These are phyloP conservation scores for Aspergillus clavatus DNA, from an alignment of 2,329 filamentous ascomycete genomes.

Conservation along the genomic window DNA sequence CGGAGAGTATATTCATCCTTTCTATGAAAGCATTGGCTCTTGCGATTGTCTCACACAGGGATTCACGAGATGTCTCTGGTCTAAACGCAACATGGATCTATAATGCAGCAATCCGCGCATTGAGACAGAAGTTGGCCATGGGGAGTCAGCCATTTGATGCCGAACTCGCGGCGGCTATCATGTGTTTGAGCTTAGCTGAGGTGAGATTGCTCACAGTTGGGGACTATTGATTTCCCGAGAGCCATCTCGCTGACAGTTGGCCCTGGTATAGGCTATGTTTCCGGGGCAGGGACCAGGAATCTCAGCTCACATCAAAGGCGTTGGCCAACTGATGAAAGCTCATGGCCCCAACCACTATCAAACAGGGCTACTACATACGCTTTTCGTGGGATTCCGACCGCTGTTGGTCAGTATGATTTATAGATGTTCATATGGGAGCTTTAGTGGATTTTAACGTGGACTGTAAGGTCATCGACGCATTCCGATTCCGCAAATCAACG, in stretches of 20 bases:
- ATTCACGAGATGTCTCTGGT: conserved; percentile 14
- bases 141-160: conserved; percentile 11
- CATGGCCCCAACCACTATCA: conserved; percentile 28
- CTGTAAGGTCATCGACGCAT: conserved; percentile 27
- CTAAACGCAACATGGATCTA: conserved; percentile 27
- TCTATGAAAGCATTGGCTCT: conserved; percentile 33
- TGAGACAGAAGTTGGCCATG: conserved; percentile 19
- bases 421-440: too few species aligned
- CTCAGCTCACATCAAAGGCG: conserved; percentile 32
- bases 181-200: conserved; percentile 33
- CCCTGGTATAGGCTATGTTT: conserved; percentile 32
- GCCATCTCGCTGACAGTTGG: too few species aligned
- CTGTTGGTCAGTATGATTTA: conserved; percentile 29
- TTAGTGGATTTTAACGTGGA: too few species aligned
- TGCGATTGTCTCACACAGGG: conserved; percentile 24
- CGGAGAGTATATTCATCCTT: conserved; percentile 20
- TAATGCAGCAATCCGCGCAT: conserved; percentile 24
- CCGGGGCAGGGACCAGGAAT: conserved; percentile 23
- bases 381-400: conserved; percentile 41
- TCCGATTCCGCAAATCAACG: conserved; percentile 24
- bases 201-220: conserved; percentile 8
- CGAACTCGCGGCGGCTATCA: conserved; percentile 30
- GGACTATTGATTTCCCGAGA: conserved; percentile 6
- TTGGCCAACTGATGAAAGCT: conserved; percentile 32
- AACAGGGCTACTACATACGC: conserved; percentile 32